Percentiles rank a stretch among this genome's conserved stretches.
Evolutionary conservation across 2,329 filamentous ascomycete species (phyloP).

Genomic region (Apiospora rasikravindrae): DNA sequence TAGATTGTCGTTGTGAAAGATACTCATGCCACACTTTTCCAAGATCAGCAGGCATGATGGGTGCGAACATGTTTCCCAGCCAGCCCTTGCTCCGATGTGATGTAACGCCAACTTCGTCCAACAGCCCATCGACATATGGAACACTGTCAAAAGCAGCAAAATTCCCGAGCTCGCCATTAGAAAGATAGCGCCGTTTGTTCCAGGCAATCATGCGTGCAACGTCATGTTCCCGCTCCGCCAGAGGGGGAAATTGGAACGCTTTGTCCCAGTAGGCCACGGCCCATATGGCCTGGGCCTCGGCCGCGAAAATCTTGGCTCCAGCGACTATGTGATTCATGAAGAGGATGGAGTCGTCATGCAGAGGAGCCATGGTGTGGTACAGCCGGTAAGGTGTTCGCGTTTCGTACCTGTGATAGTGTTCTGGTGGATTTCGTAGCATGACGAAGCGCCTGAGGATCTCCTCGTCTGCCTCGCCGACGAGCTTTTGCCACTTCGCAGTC

Average conservation of each 20-base stretch:
- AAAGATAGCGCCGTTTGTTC: constrained; percentile 35
- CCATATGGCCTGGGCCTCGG: constrained; percentile 36
- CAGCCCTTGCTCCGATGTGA: constrained; percentile 34
- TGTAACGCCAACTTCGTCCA: constrained; percentile 34
- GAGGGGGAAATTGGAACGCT: constrained; percentile 28
- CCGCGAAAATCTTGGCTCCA: constrained; percentile 32
- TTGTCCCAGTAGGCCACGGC: constrained; percentile 34
- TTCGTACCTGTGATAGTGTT: constrained; percentile 31
- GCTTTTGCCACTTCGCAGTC: constrained; percentile 31
- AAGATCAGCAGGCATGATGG: constrained; percentile 31
- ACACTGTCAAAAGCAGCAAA: constrained; percentile 35
- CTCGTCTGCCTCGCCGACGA: constrained; percentile 30
- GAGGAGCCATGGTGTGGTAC: constrained; percentile 33
- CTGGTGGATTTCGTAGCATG: constrained; percentile 32
- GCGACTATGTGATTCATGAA: constrained; percentile 33
- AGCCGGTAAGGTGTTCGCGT: constrained; percentile 32
- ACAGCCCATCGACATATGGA: constrained; percentile 34
- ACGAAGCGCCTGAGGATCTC: constrained; percentile 31
- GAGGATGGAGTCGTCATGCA: constrained; percentile 34
- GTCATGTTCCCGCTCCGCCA: constrained; percentile 29
- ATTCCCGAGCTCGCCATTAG: constrained; percentile 33
- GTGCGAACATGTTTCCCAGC: constrained; percentile 34
- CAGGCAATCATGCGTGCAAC: constrained; percentile 33
- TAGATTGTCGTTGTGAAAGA: constrained; percentile 20
- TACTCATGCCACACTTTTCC: constrained; percentile 32